Conservation (phyloP, 2,329 filamentous ascomycete genomes). For the Fusarium napiforme region DNA sequence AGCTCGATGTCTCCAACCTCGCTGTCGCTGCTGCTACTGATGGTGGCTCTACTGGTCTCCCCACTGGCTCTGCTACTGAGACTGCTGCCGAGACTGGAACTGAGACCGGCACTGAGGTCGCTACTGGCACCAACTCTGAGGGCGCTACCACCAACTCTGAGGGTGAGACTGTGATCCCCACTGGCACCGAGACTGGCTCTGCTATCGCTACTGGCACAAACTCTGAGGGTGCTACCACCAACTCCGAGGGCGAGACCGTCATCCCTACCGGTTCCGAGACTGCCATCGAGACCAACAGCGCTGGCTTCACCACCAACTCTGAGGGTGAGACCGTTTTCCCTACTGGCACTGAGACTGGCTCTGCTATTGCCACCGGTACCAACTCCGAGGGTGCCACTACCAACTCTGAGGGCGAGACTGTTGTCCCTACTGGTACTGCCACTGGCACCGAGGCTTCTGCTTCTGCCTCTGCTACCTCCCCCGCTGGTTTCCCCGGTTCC, state of each 20-base stretch:
- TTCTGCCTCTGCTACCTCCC: slow-evolving; percentile 36
- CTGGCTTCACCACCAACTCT: slow-evolving; percentile 4
- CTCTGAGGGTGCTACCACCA: neutral
- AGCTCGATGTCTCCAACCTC: neutral
- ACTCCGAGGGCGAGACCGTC: slow-evolving; percentile 5
- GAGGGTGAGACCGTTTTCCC: slow-evolving; percentile 37
- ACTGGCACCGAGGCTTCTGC: slow-evolving; percentile 40
- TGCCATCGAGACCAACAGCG: slow-evolving; percentile 20
- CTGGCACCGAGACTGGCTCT: neutral
- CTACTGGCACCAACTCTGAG: neutral
- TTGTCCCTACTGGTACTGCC: slow-evolving; percentile 1
- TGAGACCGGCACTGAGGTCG: slow-evolving; percentile 31
- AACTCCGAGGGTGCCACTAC: neutral
- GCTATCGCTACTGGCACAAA: slow-evolving; percentile 4
- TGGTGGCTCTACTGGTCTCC: neutral
- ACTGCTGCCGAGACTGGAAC: slow-evolving; percentile 4
- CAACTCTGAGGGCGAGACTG: neutral
- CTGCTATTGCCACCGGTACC: neutral
- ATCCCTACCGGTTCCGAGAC: neutral
- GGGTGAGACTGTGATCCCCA: slow-evolving; percentile 3
- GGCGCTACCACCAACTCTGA: slow-evolving; percentile 9
- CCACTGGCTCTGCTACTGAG: neutral
- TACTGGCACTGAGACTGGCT: neutral
- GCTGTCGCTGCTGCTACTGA: slow-evolving; percentile 8
- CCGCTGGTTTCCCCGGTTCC: slow-evolving; percentile 20